Evolutionary conservation across 805 yeast genomes (phyloP).

Genomic region (Ogataea pilisensis): DNA sequence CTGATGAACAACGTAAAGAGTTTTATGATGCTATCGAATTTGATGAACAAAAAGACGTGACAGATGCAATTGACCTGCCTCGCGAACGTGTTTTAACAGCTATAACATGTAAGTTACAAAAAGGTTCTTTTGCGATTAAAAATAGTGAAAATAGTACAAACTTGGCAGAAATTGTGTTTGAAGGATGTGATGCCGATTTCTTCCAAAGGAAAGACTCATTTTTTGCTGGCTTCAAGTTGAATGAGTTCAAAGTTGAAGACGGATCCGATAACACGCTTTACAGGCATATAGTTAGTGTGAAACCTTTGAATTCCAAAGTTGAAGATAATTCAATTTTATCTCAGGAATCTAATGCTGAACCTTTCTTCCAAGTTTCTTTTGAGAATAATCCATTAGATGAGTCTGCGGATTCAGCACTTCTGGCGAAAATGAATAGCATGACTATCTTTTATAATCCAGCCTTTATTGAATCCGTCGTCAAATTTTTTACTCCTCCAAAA

Average conservation of each 20-base stretch:
- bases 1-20: conserved; percentile 87
- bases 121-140: conserved; percentile 71
- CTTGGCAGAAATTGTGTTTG: conserved; percentile 76
- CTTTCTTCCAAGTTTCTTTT: conserved; percentile 76
- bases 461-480: conserved; percentile 69
- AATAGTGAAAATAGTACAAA: conserved; percentile 37
- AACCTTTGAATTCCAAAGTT: conserved; percentile 45
- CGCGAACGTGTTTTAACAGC: conserved; percentile 68
- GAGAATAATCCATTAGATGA: conserved; percentile 85
- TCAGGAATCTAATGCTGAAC: conserved; percentile 34
- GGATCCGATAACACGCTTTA: conserved; percentile 77
- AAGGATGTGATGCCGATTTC: conserved; percentile 72
- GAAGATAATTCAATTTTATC: conserved; percentile 22
- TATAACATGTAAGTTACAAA: conserved; percentile 60
- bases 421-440: conserved; percentile 77
- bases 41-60: conserved; percentile 55
- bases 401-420: conserved; percentile 73
- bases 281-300: conserved; percentile 83
- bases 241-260: conserved; percentile 83
- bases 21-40: conserved; percentile 91
- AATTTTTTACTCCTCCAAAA: conserved; percentile 83
- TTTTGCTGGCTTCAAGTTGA: conserved; percentile 64
- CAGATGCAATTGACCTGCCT: conserved; percentile 61
- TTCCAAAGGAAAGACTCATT: conserved; percentile 78
- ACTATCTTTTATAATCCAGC: conserved; percentile 85